A percentile compares a stretch with the other conserved stretches of the same genome.
Conservation (phyloP, 495 filamentous ascomycete species). For the Bacidia rubella region DNA sequence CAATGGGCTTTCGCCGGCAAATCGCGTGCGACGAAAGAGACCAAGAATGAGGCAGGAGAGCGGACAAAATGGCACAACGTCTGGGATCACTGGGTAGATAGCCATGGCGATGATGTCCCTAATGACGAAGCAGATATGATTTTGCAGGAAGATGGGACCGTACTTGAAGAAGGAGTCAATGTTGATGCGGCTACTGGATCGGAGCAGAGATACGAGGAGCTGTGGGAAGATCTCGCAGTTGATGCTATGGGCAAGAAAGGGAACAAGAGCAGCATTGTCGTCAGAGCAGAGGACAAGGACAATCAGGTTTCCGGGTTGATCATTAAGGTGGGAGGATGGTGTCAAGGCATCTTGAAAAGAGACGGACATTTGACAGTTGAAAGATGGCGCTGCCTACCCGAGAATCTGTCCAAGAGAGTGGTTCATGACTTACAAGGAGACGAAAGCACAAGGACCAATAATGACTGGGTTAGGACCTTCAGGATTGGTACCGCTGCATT, state of each 20-base stretch:
- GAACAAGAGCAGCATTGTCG: constrained; percentile 18
- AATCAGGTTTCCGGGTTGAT: constrained; percentile 27
- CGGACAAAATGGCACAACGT: constrained; percentile 17
- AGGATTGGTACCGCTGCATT: constrained; percentile 5
- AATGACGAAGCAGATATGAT: constrained; percentile 40
- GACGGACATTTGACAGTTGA: constrained; percentile 25
- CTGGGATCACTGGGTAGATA: constrained; percentile 43
- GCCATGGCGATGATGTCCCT: constrained; percentile 24
- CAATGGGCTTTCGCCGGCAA: constrained; percentile 43
- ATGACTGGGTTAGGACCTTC: constrained; percentile 6
- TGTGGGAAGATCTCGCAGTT: constrained; percentile 29
- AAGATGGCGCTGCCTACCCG: constrained; percentile 27
- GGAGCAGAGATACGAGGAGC: constrained; percentile 37
- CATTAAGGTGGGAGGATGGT: constrained; percentile 33
- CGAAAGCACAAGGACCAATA: neutral
- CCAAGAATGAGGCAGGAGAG: neutral
- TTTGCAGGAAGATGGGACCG: constrained; percentile 24
- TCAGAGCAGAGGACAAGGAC: constrained; percentile 22
- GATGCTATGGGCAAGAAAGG: constrained; percentile 12
- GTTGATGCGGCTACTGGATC: constrained; percentile 29
- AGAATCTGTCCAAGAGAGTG: constrained; percentile 3
- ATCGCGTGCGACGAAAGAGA: constrained; percentile 14
- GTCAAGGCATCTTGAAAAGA: constrained; percentile 33
- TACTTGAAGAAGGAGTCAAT: constrained; percentile 37
- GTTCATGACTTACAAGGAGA: neutral